Evolutionary conservation across 192 early-diverging fungal species (phyloP).

Genomic region (Coemansia asiatica): DNA sequence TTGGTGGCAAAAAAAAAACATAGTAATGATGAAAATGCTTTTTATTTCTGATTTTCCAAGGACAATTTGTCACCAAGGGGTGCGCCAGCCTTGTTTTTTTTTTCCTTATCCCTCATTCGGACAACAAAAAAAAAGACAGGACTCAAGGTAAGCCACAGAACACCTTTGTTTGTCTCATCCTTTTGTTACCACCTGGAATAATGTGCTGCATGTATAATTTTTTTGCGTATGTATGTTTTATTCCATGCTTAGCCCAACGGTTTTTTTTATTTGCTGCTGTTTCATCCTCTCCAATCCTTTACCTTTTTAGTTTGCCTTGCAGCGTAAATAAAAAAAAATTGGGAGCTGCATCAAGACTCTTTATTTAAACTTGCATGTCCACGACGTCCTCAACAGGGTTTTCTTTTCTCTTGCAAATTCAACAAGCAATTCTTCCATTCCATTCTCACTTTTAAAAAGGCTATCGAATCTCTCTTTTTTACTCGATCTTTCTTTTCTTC

Average conservation of each 20-base stretch:
- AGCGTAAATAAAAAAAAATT: background rate
- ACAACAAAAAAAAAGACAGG: background rate
- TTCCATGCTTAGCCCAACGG: constrained; percentile 1
- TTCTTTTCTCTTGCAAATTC: background rate
- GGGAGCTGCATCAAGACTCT: background rate
- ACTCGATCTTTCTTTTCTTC: background rate
- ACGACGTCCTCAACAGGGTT: background rate
- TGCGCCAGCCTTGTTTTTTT: constrained; percentile 4
- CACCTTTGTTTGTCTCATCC: background rate
- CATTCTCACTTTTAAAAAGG: background rate
- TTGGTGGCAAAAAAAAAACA: background rate
- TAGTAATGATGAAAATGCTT: no score
- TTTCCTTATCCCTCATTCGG: background rate
- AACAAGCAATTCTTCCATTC: background rate
- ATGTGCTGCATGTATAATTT: background rate
- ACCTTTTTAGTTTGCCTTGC: background rate
- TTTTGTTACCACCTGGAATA: background rate
- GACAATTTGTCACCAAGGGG: background rate
- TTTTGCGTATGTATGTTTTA: background rate
- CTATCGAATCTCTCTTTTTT: background rate
- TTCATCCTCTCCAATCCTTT: constrained; percentile 1
- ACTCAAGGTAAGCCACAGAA: background rate
- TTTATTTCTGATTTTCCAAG: background rate
- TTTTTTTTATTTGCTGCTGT: background rate
- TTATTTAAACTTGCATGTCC: constrained; percentile 8